Percentiles rank a stretch among this genome's conserved stretches.
Evolutionary conservation across 208 protist genomes (phyloP).

Genomic region (Endotrypanum monterogeii): DNA sequence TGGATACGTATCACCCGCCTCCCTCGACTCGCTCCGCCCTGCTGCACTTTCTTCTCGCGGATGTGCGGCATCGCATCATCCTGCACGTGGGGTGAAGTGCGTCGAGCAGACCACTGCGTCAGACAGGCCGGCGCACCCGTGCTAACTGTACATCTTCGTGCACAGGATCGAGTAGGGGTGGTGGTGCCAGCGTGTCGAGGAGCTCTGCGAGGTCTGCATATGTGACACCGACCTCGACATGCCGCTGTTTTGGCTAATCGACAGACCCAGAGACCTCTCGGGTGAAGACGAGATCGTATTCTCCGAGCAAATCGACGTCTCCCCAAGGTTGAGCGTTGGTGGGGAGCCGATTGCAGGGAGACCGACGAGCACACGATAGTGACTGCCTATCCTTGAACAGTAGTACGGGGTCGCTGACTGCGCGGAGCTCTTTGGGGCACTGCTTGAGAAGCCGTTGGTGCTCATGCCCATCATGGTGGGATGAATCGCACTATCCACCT

Average conservation of each 20-base stretch:
- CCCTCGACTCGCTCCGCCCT: neutral
- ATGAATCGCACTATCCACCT: neutral
- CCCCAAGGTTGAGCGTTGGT: neutral
- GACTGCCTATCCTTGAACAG: slow-evolving; percentile 10
- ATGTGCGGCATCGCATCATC: neutral
- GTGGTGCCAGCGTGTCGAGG: slow-evolving; percentile 29
- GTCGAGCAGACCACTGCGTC: slow-evolving; percentile 3
- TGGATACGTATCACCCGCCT: neutral
- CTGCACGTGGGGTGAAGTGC: neutral
- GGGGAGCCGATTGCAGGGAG: slow-evolving; percentile 13
- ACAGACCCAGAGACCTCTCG: slow-evolving; percentile 16
- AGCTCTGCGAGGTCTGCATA: slow-evolving; percentile 15
- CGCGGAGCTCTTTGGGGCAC: neutral
- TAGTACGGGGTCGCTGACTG: neutral
- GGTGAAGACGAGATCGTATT: slow-evolving; percentile 18
- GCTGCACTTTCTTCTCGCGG: neutral
- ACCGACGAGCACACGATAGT: slow-evolving; percentile 23
- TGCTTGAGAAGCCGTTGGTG: slow-evolving; percentile 19
- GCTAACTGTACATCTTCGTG: slow-evolving; percentile 8
- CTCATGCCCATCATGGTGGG: slow-evolving; percentile 10
- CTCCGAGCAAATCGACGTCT: slow-evolving; percentile 26
- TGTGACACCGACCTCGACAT: slow-evolving; percentile 16
- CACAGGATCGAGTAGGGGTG: slow-evolving; percentile 28
- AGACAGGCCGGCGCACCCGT: slow-evolving; percentile 1
- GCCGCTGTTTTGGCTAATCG: slow-evolving; percentile 2